Base-by-base conservation (phyloP, 2,329 filamentous ascomycete genomes). In the Lecanicillium sp. region DNA sequence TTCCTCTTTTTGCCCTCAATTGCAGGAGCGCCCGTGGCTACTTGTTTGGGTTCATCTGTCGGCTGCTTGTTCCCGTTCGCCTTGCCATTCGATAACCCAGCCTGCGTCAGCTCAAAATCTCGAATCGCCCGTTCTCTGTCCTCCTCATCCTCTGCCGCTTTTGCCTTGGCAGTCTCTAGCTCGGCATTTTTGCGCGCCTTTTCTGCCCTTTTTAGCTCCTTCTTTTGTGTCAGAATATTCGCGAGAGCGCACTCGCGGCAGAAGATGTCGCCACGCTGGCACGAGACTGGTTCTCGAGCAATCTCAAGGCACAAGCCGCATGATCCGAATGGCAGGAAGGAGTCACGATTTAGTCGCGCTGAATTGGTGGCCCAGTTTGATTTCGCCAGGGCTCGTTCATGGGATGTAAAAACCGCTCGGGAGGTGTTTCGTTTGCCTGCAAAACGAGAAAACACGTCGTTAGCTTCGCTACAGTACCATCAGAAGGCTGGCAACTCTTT, bases 201-300 rank as follows among this genome's bases (percentile, higher is more conserved):
- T 44, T 86, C 85, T 3, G 85, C 56, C 0, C 92, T 77, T 57
- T 88, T 92, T 47, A 94, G 89, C 56, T 96, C 92, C 63, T 89
- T 85, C 50, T 86, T 82, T 61, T 98, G 90, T 1, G 87, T 75
- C 1, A 96, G 71, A n/a, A 98, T 79, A 52, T 96, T 95, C 49
- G 71, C 80, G 38, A 96, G 76, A 8, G 88, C 89, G 64, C 90
- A 98, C 65, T 96, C 92, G 50, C 87, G 80, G 60, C 90, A 98
- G 66, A 96, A 96, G 12, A 98, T 71, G 59, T 96, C 89, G 44
- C 90, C 90, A 47, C 80, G 75, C 3, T 75, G 68, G 60, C 90
- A 96, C 16, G 86, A 80, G 27, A 95, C 87, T 1, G 92, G 89
- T 33, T 87, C 78, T 20, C 82, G 76, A 15, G 89, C 84, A 7